Evolutionary conservation across 768 basidiomycete species (phyloP).

Genomic region (Suillus weaverae): DNA sequence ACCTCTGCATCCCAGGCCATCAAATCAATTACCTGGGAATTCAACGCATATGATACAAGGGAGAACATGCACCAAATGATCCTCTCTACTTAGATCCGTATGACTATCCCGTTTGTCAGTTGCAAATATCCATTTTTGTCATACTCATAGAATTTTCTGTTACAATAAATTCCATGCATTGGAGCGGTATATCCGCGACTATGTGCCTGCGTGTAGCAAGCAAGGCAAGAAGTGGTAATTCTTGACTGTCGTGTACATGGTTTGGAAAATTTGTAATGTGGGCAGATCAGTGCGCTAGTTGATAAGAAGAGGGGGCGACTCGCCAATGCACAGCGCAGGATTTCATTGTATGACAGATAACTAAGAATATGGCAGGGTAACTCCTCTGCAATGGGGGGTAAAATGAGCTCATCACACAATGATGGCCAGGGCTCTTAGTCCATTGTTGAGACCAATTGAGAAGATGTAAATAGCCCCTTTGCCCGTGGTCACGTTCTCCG

Average conservation of each 20-base stretch:
- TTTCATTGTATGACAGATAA: background rate
- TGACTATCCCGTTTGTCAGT: too few relatives aligned
- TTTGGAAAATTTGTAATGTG: background rate
- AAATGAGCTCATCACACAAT: constrained; percentile 27
- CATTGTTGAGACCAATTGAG: background rate
- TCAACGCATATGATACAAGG: background rate
- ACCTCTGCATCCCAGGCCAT: background rate
- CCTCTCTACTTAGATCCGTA: background rate
- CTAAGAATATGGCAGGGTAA: background rate
- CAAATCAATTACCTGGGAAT: background rate
- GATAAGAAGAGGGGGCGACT: background rate
- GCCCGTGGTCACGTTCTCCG: background rate
- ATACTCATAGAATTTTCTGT: too few relatives aligned
- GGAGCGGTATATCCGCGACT: too few relatives aligned
- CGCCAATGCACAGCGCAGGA: background rate
- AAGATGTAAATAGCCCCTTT: background rate
- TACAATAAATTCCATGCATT: too few relatives aligned
- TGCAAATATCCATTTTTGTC: too few relatives aligned
- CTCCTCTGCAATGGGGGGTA: background rate
- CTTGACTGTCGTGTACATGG: background rate
- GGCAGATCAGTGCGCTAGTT: background rate
- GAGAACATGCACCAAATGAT: background rate
- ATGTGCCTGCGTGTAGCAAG: too few relatives aligned
- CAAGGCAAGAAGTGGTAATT: too few relatives aligned
- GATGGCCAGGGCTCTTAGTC: background rate